phyloP scores from a whole-genome alignment of 1,139 yeast genomes.

The Pneumocystis sp. region DNA sequence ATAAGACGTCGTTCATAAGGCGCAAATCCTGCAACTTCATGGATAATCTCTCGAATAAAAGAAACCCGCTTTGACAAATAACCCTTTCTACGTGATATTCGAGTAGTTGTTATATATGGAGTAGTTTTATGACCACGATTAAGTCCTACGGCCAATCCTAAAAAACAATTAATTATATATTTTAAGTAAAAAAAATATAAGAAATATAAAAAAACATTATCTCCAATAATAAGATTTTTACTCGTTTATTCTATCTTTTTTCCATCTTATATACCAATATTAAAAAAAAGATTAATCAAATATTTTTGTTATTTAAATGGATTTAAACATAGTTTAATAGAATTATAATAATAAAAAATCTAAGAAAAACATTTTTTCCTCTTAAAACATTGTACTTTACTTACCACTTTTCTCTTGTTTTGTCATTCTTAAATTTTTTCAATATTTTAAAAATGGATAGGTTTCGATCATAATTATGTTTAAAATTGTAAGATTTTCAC shows the following conservation, averaged over 20 bases:
- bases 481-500: no score
- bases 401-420: background rate
- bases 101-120: slow-evolving; percentile 84
- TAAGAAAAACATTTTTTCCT: background rate
- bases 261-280: background rate
- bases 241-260: background rate
- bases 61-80: slow-evolving; percentile 88
- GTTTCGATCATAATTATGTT: no score
- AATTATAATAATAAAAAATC: background rate
- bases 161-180: background rate
- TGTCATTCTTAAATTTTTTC: background rate
- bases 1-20: slow-evolving; percentile 99
- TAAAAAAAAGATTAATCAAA: background rate
- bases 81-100: slow-evolving; percentile 95
- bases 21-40: slow-evolving; percentile 96
- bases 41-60: slow-evolving; percentile 88
- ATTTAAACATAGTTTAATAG: background rate
- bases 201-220: background rate
- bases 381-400: background rate
- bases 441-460: background rate
- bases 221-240: background rate
- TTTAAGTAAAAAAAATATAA: background rate
- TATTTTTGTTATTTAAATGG: background rate
- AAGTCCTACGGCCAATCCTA: slow-evolving; percentile 95
- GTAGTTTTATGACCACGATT: slow-evolving; percentile 99